Base-by-base conservation (phyloP, 2,329 filamentous ascomycete genomes). In the Aspergillus awamori region DNA sequence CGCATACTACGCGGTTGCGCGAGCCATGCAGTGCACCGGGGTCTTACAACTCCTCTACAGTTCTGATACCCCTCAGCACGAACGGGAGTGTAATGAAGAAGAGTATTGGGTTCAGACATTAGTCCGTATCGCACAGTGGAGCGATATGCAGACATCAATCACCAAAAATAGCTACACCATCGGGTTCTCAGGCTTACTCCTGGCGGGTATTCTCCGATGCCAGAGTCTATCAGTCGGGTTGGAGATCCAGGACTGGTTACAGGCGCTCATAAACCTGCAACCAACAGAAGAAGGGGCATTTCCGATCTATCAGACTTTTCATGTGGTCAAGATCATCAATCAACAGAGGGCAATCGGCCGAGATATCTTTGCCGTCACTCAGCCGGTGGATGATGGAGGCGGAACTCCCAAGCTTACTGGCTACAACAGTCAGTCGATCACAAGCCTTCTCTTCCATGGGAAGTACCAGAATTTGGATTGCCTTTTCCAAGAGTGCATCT, bases 251-350 rank as follows among this genome's bases (percentile, higher is more conserved):
- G 8, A 53, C 1, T 70, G 68, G 68, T n/a, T 71, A 2, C 49
- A 66, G 17, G 52, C 8, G 7, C 53, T 71, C 2, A 17, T 60
- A 2, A 22, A 48, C 8, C 5, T 67, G 48, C 66, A 70, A 8
- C 66, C 69, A 17, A 70, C 68, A 4, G 67, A 71, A 36, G 68
- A 71, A 41, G 66, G 68, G 0, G 63, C 63, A 13, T 71, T 70
- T 17, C 68, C 68, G 4, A 58, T 69, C 1, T 70, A 71, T 52
- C 68, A 71, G 43, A 61, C 63, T 2, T 47, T 69, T 8, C 45
- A 53, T 7, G 67, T 69, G n/a, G 63, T 57, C 8, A 67, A 61
- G 4, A 64, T 58, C 2, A 61, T 71, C 20, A 70, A 71, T 45
- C 55, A 43, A 20, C 66, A 67, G 38, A 63, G 56, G 22, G 59